Conservation (phyloP, 169 alveolate species). For the Plasmodium fragile region DNA sequence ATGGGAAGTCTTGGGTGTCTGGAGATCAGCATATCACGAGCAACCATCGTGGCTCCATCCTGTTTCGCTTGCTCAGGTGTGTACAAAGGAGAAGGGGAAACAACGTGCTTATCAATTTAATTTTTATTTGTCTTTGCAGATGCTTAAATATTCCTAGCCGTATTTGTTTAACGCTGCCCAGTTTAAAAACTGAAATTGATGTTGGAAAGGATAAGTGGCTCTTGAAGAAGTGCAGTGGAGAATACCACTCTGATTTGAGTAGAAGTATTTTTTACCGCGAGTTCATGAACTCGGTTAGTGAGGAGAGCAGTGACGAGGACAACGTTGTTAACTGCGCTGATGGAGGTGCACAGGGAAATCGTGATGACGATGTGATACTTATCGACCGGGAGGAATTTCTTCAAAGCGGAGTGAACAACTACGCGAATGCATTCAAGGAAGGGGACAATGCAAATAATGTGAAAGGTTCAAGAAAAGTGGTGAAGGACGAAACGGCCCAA, state of each 20-base stretch:
- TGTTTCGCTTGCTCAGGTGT: constrained; percentile 47
- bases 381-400: constrained; percentile 36
- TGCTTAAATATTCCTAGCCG: constrained; percentile 69
- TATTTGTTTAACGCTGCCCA: constrained; percentile 52
- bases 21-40: constrained; percentile 20
- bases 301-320: neutral
- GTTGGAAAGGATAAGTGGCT: neutral
- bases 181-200: constrained; percentile 7
- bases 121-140: constrained; percentile 55
- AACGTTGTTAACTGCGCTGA: neutral
- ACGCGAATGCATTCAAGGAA: neutral
- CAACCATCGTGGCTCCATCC: constrained; percentile 21
- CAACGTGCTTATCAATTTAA: constrained; percentile 29
- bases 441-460: neutral
- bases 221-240: constrained; percentile 11
- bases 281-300: neutral
- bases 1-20: constrained; percentile 33
- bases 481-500: constrained; percentile 16
- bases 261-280: constrained; percentile 38
- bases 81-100: constrained; percentile 46
- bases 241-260: constrained; percentile 18
- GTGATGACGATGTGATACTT: constrained; percentile 9
- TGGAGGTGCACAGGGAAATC: neutral
- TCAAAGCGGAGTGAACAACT: neutral
- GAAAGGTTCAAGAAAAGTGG: neutral